A percentile compares a stretch with the other conserved stretches of the same genome.
These are phyloP conservation scores for Aspergillus avenaceus DNA, from an alignment of 495 filamentous ascomycete genomes.

Conservation along the genomic window DNA sequence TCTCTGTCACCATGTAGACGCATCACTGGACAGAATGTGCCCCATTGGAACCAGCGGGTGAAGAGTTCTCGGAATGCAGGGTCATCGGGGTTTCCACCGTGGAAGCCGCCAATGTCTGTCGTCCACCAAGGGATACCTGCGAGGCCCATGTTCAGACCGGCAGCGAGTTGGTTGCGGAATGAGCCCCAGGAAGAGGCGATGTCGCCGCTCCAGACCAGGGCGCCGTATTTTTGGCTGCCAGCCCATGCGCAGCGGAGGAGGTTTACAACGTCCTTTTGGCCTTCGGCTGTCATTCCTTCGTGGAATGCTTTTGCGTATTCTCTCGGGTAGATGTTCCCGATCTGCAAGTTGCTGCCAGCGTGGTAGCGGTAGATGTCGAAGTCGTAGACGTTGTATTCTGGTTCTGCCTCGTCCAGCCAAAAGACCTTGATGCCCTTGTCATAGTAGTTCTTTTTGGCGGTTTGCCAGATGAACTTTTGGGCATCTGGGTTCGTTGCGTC, in stretches of 20 bases:
- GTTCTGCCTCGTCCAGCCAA: slow-evolving; percentile 61
- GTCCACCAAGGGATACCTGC: slow-evolving; percentile 58
- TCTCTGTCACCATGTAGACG: slow-evolving; percentile 56
- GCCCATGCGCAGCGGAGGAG: slow-evolving; percentile 57
- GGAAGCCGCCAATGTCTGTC: slow-evolving; percentile 58
- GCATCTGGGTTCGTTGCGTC: slow-evolving; percentile 54
- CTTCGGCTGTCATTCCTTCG: slow-evolving; percentile 47
- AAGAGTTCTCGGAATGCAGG: slow-evolving; percentile 54
- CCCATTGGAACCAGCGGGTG: slow-evolving; percentile 60
- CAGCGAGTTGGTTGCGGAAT: slow-evolving; percentile 51
- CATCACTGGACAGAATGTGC: slow-evolving; percentile 57
- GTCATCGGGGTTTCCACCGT: slow-evolving; percentile 51
- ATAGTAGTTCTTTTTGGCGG: slow-evolving; percentile 51
- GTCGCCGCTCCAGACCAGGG: slow-evolving; percentile 56
- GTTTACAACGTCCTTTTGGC: slow-evolving; percentile 50
- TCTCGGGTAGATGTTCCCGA: slow-evolving; percentile 54
- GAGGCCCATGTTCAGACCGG: slow-evolving; percentile 55
- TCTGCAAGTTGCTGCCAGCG: slow-evolving; percentile 44
- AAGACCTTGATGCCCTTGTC: slow-evolving; percentile 53
- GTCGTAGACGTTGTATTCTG: slow-evolving; percentile 55
- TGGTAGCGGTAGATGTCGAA: slow-evolving; percentile 58
- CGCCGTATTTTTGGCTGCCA: slow-evolving; percentile 55
- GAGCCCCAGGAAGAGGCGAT: slow-evolving; percentile 53
- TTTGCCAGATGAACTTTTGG: slow-evolving; percentile 50
- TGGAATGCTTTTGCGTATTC: slow-evolving; percentile 54